Evolutionary conservation across 257 asterid genomes (phyloP).

Genomic region (Solanum chmielewskii): DNA sequence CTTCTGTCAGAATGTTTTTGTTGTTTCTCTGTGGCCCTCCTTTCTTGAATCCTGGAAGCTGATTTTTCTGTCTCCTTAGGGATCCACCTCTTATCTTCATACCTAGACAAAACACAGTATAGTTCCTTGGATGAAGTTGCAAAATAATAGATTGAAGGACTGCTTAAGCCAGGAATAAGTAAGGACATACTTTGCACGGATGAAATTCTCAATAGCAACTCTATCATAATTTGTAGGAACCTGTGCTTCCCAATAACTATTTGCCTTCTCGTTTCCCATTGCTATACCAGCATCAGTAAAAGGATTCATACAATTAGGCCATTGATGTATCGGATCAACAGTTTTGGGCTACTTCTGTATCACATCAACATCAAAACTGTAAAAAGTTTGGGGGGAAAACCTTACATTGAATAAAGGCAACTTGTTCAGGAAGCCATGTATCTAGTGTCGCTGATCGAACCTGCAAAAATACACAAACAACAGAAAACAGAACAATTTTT

Average conservation of each 20-base stretch:
- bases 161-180: not conserved
- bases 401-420: constrained; percentile 91
- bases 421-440: constrained; percentile 99
- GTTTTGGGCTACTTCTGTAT: not conserved
- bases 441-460: constrained; percentile 93
- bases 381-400: not conserved
- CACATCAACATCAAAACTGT: not conserved
- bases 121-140: constrained; percentile 6
- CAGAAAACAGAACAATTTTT: not conserved
- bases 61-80: constrained; percentile 56
- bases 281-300: constrained; percentile 35
- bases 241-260: constrained; percentile 96
- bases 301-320: not conserved
- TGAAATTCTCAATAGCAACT: constrained; percentile 94
- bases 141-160: not conserved
- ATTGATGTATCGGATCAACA: not conserved
- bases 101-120: constrained; percentile 32
- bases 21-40: constrained; percentile 40
- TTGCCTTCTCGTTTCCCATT: constrained; percentile 95
- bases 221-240: constrained; percentile 94
- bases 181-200: constrained; percentile 83
- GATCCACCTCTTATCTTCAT: constrained; percentile 93
- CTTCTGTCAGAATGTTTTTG: constrained; percentile 53
- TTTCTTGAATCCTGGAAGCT: constrained; percentile 44
- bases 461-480: not conserved